These are phyloP conservation scores for Hirsutella rhossiliensis DNA, from an alignment of 2,329 filamentous ascomycete genomes.

Conservation along the genomic window DNA sequence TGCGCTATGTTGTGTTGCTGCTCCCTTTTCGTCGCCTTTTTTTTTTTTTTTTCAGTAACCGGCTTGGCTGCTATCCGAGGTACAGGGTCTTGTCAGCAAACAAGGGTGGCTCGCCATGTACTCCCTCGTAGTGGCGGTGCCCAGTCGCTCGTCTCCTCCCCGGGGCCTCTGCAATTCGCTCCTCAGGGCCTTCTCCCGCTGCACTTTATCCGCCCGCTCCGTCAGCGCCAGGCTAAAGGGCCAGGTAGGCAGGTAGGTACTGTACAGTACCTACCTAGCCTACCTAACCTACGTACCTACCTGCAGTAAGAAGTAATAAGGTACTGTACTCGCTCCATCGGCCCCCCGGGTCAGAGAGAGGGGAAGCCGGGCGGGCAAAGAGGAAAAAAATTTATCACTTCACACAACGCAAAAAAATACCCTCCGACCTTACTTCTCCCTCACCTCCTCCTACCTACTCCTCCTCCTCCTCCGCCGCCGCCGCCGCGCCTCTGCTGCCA, in stretches of 20 bases:
- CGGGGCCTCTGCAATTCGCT: background rate
- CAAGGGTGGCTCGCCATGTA: no score
- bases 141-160: no score
- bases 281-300: no score
- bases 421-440: background rate
- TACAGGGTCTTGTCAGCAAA: no score
- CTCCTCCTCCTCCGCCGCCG: background rate
- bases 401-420: slow-evolving; percentile 1
- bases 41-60: no score
- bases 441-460: background rate
- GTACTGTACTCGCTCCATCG: background rate
- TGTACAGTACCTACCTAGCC: no score
- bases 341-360: background rate
- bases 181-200: background rate
- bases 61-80: no score
- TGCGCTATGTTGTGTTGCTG: no score
- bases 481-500: background rate
- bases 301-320: background rate
- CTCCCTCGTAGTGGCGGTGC: no score
- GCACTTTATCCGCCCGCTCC: background rate
- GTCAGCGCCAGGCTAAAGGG: background rate
- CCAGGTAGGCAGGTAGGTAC: no score
- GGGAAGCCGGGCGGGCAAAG: background rate
- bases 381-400: slow-evolving; percentile 3
- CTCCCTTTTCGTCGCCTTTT: no score